Evolutionary conservation across 495 filamentous ascomycete species (phyloP).

Genomic region (Daldinia childiae): DNA sequence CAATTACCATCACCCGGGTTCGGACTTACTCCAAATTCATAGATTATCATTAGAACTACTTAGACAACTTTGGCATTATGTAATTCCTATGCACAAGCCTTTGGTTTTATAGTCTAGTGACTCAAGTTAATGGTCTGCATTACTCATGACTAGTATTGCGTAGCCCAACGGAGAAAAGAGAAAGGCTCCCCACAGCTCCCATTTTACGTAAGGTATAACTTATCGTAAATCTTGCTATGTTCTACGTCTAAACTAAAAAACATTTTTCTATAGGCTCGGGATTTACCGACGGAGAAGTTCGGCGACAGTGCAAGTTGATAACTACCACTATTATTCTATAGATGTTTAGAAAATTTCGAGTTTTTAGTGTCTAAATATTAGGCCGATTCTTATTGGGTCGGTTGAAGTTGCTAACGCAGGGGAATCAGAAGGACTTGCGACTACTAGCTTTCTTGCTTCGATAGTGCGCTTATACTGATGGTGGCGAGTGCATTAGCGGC

Average conservation of each 20-base stretch:
- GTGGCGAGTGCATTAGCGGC: conserved; percentile 24
- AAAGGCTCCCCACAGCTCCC: not conserved
- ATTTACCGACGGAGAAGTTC: not conserved
- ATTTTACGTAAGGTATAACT: conserved; percentile 1
- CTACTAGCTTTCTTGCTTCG: conserved; percentile 7
- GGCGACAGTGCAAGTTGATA: not conserved
- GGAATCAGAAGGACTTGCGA: not conserved
- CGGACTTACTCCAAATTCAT: conserved; percentile 6
- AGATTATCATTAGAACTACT: conserved; percentile 3
- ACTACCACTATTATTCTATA: not conserved
- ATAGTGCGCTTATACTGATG: not conserved
- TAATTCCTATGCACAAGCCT: conserved; percentile 8
- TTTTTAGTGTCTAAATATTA: not conserved
- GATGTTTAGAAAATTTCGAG: not conserved
- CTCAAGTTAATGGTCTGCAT: conserved; percentile 6
- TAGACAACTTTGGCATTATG: not conserved
- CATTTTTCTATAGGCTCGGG: not conserved
- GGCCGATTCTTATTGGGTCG: not conserved
- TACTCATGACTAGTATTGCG: not conserved
- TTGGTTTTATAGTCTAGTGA: not conserved
- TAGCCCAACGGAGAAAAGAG: not conserved
- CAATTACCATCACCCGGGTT: conserved; percentile 8
- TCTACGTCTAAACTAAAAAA: not conserved
- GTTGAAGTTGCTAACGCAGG: conserved; percentile 9
- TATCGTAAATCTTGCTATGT: not conserved